Base-by-base conservation (phyloP, 2,329 filamentous ascomycete genomes). In the Calonectria leucothoes region DNA sequence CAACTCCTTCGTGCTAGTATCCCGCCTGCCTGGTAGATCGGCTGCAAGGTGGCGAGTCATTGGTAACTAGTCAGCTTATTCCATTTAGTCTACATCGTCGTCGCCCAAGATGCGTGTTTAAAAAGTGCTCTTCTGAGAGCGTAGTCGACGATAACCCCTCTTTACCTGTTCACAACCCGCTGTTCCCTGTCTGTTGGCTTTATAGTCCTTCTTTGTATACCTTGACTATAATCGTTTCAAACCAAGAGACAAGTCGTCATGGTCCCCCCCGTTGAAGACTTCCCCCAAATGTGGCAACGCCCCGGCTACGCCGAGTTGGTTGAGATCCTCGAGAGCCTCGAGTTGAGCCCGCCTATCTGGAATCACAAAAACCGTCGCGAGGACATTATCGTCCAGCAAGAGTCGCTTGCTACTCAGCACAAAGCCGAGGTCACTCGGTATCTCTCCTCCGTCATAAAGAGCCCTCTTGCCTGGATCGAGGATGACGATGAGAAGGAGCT, bases 251-350 rank as follows among this genome's bases (percentile, higher is more conserved):
- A 39, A 55, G 42, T 39, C 48, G 74, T 48, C 27, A 84, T 84
- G 82, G 80, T 78, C 29, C 76, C 84, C 37, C 81, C 84, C 67
- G 79, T 84, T 70, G 84, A 85, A 71, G 94, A 96, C 81, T 90
- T 98, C 31, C 95, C 95, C n/a, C 94, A 95, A 81, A 89, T 96
- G 75, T 95, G 95, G 89, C 91, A 93, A 79, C 93, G 91, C 80
- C 96, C 96, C 8, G 87, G 91, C 25, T 92, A 91, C 72, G 85
- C 87, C 37, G 87, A 89, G 6, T 88, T 98, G 57, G 84, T 95
- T 64, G 85, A 88, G 31, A 91, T 91, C 31, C 90, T 98, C n/a
- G 85, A 90, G 39, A 86, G 91, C 33, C 89, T 98, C 42, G 89
- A 91, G 72, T 85, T 93, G 42, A 89, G 91, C 69, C 94, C 94